phyloP scores from a whole-genome alignment of 805 yeast genomes.

The Ogataea saltuana region DNA sequence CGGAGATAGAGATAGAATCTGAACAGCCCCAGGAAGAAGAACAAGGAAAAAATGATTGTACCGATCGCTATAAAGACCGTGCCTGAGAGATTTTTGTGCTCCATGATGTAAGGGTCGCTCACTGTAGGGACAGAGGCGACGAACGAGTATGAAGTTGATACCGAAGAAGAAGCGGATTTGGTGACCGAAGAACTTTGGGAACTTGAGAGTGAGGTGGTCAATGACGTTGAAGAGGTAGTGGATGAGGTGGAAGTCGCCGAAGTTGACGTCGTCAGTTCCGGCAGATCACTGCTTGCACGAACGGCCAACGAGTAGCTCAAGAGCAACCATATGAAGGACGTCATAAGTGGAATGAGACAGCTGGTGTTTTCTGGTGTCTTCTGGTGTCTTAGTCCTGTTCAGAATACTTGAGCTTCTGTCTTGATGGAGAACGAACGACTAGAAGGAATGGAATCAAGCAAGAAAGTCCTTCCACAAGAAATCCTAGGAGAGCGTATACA shows the following conservation, averaged over 20 bases:
- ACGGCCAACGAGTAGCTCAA: neutral
- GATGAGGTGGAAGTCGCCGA: neutral
- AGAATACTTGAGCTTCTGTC: too few relatives aligned
- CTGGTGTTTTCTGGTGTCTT: too few relatives aligned
- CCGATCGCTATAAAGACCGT: constrained; percentile 48
- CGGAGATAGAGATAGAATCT: constrained; percentile 30
- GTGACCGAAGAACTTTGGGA: constrained; percentile 1
- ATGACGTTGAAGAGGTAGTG: neutral
- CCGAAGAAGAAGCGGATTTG: constrained; percentile 1
- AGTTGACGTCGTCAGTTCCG: constrained; percentile 9
- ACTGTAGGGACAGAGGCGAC: constrained; percentile 24
- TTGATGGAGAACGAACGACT: too few relatives aligned
- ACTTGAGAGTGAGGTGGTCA: neutral
- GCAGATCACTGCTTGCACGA: constrained; percentile 7
- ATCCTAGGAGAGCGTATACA: too few relatives aligned
- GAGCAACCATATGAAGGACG: too few relatives aligned
- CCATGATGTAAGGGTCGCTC: constrained; percentile 36
- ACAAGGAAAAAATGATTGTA: constrained; percentile 30
- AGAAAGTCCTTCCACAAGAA: too few relatives aligned
- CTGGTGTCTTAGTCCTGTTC: too few relatives aligned
- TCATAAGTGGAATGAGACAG: neutral
- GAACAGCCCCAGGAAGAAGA: constrained; percentile 24
- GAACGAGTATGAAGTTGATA: constrained; percentile 20
- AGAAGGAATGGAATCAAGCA: neutral
- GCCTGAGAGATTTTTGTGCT: constrained; percentile 34